Evolutionary conservation across 345 rosid species (phyloP), one percentile per base, ranked within the genome.

Genomic region (Brassica cretica): DNA sequence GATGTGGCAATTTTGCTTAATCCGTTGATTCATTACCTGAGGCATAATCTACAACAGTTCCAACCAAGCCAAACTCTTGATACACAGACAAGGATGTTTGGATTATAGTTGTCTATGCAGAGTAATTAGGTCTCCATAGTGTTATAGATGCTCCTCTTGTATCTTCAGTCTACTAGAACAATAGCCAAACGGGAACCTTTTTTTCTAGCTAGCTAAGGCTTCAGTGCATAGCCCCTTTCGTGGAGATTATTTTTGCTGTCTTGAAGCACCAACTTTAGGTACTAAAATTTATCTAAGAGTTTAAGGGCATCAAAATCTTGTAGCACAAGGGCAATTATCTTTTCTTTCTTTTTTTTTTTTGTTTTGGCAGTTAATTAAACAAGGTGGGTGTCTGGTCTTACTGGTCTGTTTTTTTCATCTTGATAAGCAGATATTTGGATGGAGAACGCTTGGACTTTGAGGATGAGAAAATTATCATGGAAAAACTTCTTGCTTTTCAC

Each of bases 401-500:
- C 7, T 61, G 18, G 68, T 11, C 35, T 15, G 55, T 58, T 39
- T 41, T 10, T 44, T 19, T 16, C 58, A 73, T 77, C 51, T 76
- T 71, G 61, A 66, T 78, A 60, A 79, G 27, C 70, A 93, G 98
- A 86, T 91, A 93, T 75, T 71, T 77, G 83, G 93, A 93, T 80
- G 97, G 97, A 64, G 89, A 84, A 78, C 86, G 76, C 25, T 83
- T 91, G 72, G 84, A 87, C 21, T 83, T 41, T 73, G 93, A 89
- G 65, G 93, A 91, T 66, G 94, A 91, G 82, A 79, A 82, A 71
- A 53, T 75, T 78, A 83, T 90, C 67, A 79, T 81, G 12, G 86
- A 87, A 80, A 90, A 83, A 88, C 94, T 93, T 84, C 97, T 93
- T 67, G 78, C 78, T 51, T 74, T 86, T 82, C 97, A 93, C 83